Evolutionary conservation across 441 rosid species (phyloP).

Genomic region (Adansonia gregorii): DNA sequence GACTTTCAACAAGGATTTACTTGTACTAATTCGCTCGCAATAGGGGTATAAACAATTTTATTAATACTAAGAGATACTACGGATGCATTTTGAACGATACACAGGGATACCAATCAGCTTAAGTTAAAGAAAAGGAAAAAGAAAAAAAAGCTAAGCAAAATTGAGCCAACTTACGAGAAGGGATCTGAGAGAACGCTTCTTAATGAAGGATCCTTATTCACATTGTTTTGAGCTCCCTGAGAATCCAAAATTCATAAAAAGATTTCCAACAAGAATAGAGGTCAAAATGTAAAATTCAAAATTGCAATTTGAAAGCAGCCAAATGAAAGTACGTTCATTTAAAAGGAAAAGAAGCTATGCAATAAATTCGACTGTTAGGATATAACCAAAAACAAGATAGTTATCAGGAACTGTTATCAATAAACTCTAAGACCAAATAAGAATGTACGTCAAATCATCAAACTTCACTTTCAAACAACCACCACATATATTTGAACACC

Average conservation of each 20-base stretch:
- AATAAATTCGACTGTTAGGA: neutral
- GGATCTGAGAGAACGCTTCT: slow-evolving; percentile 96
- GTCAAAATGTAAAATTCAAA: slow-evolving; percentile 24
- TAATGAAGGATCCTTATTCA: slow-evolving; percentile 78
- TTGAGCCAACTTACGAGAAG: slow-evolving; percentile 70
- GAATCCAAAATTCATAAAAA: slow-evolving; percentile 43
- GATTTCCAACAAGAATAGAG: slow-evolving; percentile 18
- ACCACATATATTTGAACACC: neutral
- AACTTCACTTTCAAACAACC: slow-evolving; percentile 17
- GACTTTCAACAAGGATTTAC: slow-evolving; percentile 1
- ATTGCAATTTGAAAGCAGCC: slow-evolving; percentile 10
- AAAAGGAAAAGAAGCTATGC: neutral
- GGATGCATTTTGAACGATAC: neutral
- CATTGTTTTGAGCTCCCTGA: slow-evolving; percentile 65
- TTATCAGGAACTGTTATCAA: neutral
- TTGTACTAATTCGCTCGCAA: neutral
- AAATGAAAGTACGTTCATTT: neutral
- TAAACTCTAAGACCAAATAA: neutral
- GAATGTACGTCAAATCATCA: neutral
- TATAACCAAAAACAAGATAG: too few species aligned
- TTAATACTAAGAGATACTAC: neutral
- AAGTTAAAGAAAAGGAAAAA: slow-evolving; percentile 15
- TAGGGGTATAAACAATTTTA: slow-evolving; percentile 8
- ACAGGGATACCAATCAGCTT: neutral
- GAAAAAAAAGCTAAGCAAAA: slow-evolving; percentile 24